Percentiles rank a stretch among this genome's conserved stretches.
phyloP scores from a whole-genome alignment of 192 early-diverging fungal species.

The Coemansia sp. region DNA sequence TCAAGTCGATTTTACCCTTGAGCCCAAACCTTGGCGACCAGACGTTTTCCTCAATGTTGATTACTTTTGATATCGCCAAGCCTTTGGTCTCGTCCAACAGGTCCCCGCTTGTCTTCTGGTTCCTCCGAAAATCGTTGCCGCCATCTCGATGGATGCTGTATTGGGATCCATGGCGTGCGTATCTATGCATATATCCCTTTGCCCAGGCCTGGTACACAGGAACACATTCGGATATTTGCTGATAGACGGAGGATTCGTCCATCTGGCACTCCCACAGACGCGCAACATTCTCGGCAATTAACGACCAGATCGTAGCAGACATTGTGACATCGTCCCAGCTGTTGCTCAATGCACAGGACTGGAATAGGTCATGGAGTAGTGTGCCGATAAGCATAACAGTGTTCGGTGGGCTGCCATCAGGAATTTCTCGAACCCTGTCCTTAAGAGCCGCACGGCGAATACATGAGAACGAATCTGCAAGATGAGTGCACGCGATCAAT shows the following conservation, averaged over 20 bases:
- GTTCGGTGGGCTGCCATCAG: slow-evolving; percentile 48
- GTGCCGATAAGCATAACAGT: slow-evolving; percentile 72
- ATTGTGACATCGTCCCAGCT: slow-evolving; percentile 63
- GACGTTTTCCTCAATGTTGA: slow-evolving; percentile 89
- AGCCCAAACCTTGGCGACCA: slow-evolving; percentile 92
- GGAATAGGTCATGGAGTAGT: slow-evolving; percentile 82
- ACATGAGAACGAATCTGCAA: slow-evolving; percentile 77
- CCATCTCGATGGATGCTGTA: slow-evolving; percentile 17
- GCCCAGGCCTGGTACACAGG: slow-evolving; percentile 60
- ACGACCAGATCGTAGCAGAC: slow-evolving; percentile 40
- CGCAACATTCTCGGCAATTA: slow-evolving; percentile 60
- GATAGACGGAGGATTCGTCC: slow-evolving; percentile 57
- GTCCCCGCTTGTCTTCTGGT: neutral
- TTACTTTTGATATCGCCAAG: slow-evolving; percentile 64
- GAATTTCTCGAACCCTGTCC: slow-evolving; percentile 58
- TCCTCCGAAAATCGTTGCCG: neutral
- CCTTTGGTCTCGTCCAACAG: neutral
- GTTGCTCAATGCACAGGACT: slow-evolving; percentile 60
- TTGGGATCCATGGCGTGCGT: slow-evolving; percentile 15
- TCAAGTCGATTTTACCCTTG: slow-evolving; percentile 90
- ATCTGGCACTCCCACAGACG: slow-evolving; percentile 75
- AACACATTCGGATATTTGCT: slow-evolving; percentile 56
- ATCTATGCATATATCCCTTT: slow-evolving; percentile 42
- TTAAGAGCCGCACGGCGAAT: slow-evolving; percentile 77
- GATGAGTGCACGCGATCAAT: slow-evolving; percentile 72